Conservation (phyloP, 192 early-diverging fungal genomes). For the Coemansia umbellata region DNA sequence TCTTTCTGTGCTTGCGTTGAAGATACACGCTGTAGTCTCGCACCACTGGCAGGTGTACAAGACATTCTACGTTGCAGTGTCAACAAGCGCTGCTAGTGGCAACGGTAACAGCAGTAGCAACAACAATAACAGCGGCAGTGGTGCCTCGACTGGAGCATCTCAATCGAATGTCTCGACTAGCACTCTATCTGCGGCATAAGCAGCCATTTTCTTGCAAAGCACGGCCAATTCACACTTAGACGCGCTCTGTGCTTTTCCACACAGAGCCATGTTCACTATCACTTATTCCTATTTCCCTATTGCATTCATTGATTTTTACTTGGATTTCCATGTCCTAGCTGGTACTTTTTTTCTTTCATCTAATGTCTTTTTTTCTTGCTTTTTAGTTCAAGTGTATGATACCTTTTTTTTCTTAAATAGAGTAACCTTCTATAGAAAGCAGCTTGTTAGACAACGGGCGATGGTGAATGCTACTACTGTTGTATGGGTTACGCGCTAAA, state of each 20-base stretch:
- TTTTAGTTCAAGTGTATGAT: constrained; percentile 5
- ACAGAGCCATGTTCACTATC: no score
- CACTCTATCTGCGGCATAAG: constrained; percentile 7
- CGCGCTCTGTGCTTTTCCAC: no score
- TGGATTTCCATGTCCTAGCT: not conserved
- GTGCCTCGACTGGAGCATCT: constrained; percentile 1
- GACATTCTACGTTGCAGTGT: constrained; percentile 29
- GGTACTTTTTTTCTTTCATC: not conserved
- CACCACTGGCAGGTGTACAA: constrained; percentile 52
- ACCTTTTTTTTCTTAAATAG: not conserved
- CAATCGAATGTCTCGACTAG: constrained; percentile 1
- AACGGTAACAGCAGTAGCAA: not conserved
- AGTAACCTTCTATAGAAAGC: not conserved
- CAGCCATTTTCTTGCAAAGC: not conserved
- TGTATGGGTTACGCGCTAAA: no score
- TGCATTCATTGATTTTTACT: no score
- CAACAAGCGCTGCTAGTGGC: not conserved
- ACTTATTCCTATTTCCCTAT: no score
- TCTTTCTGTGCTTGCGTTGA: constrained; percentile 17
- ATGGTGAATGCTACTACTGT: not conserved
- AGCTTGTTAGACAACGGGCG: not conserved
- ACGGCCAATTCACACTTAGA: no score
- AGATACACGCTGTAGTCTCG: constrained; percentile 26
- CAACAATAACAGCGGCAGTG: not conserved
- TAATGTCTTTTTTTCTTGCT: not conserved